Evolutionary conservation across 768 basidiomycete species (phyloP), one percentile per base, ranked within the genome.

Genomic region (Lactarius hatsudake): DNA sequence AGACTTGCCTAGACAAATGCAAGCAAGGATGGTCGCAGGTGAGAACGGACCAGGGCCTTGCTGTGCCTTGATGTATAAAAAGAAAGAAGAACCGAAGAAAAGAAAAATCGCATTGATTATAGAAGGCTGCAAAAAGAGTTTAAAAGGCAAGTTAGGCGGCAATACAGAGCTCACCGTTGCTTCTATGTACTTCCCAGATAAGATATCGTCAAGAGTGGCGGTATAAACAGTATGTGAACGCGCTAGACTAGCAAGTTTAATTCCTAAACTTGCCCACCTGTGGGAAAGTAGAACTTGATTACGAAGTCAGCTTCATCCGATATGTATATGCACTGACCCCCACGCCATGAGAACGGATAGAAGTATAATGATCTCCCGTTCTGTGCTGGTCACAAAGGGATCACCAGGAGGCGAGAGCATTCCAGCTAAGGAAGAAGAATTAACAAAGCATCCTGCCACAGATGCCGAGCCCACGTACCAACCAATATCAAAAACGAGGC

Each of bases 251-350:
- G 90, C 86, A 4, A 90, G 75, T 67, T 82, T 83, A 7, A 91
- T 83, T 5, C 83, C 90, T 4, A 92, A 77, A 72, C 85, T 87
- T 13, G 77, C 76, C 89, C 89, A 92, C 30, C 89, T 90, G 61
- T 30, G 26, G 30, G 32, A 23, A 28, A 23, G 40, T 13, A 57
- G 43, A 48, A 18, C 51, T 15, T 17, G 26, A 53, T 53, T 42
- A 51, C 38, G 56, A 54, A 56, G 59, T 32, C 56, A 62, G 13
- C 6, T 6, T 5, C 12, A 40, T 0, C 20, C 5, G 51, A 63
- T 38, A 18, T 20, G 82, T 86, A 74, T 69, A 88, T 13, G 56
- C 28, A 68, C 69, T 63, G 8, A 68, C 88, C 83, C 88, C 88
- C 87, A 91, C 32, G 81, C 79, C 10, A 79, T 23, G 1, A 78